A percentile compares a stretch with the other conserved stretches of the same genome.
These are phyloP conservation scores for Saururus chinensis DNA, from an alignment of 164 flowering plant species.

Conservation along the genomic window DNA sequence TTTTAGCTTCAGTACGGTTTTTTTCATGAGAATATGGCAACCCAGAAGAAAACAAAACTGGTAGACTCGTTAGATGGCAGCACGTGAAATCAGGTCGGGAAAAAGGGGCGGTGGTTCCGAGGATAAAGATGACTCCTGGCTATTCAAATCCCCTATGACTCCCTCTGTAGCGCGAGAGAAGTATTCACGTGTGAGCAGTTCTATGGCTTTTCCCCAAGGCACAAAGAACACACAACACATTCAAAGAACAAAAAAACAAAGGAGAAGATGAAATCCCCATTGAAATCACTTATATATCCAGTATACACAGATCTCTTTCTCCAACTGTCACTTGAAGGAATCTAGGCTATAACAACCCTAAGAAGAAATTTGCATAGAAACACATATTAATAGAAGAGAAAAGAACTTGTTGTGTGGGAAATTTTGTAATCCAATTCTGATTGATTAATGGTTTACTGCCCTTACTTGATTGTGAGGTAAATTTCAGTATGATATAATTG, in stretches of 20 bases:
- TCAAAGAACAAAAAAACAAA: no score
- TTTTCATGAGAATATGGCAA: conserved; percentile 26
- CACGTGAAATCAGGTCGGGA: conserved; percentile 36
- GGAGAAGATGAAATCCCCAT: neutral
- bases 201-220: conserved; percentile 10
- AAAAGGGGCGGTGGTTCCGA: conserved; percentile 25
- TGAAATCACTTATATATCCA: neutral
- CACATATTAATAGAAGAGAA: neutral
- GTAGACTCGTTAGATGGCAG: conserved; percentile 21
- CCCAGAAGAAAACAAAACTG: conserved; percentile 45
- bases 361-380: neutral
- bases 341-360: conserved; percentile 8
- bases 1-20: conserved; percentile 8
- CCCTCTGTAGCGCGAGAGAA: conserved; percentile 16
- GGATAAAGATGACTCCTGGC: conserved; percentile 9
- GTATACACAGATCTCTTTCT: neutral
- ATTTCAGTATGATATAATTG: neutral
- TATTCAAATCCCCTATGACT: conserved; percentile 12
- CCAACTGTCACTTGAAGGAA: conserved; percentile 5
- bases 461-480: no score
- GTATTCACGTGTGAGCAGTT: conserved; percentile 30
- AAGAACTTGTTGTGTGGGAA: no score
- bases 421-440: neutral
- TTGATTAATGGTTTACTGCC: no score
- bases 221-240: no score